Percentiles rank a stretch among this genome's conserved stretches.
phyloP scores from a whole-genome alignment of 108 stramenopile genomes.

The Nitzschia putrida region DNA sequence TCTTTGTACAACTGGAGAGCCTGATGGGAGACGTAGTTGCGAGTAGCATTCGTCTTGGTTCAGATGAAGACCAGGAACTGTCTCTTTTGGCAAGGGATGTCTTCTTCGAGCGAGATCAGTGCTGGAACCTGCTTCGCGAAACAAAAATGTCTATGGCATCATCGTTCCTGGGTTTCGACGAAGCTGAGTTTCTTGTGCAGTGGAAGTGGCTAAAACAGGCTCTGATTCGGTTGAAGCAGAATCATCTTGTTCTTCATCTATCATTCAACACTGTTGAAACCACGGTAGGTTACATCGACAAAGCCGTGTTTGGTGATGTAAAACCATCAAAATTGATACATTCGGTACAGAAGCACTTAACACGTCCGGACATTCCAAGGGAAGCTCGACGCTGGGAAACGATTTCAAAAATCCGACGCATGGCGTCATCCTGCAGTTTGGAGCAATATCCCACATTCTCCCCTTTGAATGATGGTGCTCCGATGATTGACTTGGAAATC shows the following conservation, averaged over 20 bases:
- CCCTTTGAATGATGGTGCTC: conserved; percentile 28
- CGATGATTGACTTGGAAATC: conserved; percentile 37
- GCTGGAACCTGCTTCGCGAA: conserved; percentile 60
- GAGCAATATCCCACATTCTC: conserved; percentile 32
- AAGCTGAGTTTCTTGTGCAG: conserved; percentile 73
- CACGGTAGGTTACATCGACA: conserved; percentile 52
- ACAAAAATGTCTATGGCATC: conserved; percentile 11
- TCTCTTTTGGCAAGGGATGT: conserved; percentile 11
- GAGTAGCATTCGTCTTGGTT: conserved; percentile 1
- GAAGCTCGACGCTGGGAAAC: conserved; percentile 50
- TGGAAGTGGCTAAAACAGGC: conserved; percentile 67
- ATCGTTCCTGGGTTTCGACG: conserved; percentile 45
- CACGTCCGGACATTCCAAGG: conserved; percentile 64
- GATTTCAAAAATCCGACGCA: conserved; percentile 37
- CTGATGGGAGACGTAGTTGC: conserved; percentile 25
- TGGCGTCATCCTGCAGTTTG: conserved; percentile 45
- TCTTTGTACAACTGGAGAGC: conserved; percentile 62
- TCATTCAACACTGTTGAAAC: neutral
- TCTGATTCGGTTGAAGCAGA: neutral
- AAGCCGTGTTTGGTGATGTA: conserved; percentile 45
- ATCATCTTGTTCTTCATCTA: no score
- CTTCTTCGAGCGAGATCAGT: conserved; percentile 53
- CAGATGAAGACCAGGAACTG: neutral
- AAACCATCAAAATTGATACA: conserved; percentile 39
- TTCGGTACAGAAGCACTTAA: conserved; percentile 56